phyloP scores from a whole-genome alignment of 306 rosid species.

The Castanopsis chinensis region DNA sequence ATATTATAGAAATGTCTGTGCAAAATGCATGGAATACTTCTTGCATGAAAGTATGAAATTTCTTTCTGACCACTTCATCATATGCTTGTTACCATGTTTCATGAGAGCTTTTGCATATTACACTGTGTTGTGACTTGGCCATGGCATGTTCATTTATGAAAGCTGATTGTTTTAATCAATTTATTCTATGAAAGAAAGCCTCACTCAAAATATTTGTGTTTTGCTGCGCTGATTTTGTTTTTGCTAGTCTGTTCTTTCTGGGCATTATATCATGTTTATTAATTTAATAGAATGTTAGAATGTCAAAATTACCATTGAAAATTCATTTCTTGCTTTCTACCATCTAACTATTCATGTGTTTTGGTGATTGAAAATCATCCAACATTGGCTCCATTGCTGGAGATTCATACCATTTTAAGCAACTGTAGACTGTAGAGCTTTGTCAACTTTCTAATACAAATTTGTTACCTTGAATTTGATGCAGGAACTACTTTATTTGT shows the following conservation, averaged over 20 bases:
- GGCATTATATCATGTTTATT: background rate
- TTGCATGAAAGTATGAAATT: background rate
- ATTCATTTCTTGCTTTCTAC: background rate
- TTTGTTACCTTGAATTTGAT: conserved; percentile 26
- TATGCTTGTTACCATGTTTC: background rate
- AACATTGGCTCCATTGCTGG: background rate
- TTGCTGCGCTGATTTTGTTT: background rate
- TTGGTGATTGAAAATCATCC: background rate
- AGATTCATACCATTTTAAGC: conserved; percentile 13
- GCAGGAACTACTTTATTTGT: conserved; percentile 94
- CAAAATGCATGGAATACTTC: background rate
- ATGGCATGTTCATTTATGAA: background rate
- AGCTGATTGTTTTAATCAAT: background rate
- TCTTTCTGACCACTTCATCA: background rate
- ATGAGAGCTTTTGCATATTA: background rate
- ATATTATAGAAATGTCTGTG: background rate
- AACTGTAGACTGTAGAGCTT: conserved; percentile 5
- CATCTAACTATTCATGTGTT: background rate
- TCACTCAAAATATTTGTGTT: background rate
- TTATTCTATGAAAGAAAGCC: background rate
- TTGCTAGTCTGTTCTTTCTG: background rate
- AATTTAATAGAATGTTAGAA: background rate
- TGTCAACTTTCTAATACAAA: conserved; percentile 11
- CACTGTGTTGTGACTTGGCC: conserved; percentile 1
- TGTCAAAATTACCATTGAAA: background rate